phyloP scores from a whole-genome alignment of 768 basidiomycete genomes.

The Lactarius quietus region DNA sequence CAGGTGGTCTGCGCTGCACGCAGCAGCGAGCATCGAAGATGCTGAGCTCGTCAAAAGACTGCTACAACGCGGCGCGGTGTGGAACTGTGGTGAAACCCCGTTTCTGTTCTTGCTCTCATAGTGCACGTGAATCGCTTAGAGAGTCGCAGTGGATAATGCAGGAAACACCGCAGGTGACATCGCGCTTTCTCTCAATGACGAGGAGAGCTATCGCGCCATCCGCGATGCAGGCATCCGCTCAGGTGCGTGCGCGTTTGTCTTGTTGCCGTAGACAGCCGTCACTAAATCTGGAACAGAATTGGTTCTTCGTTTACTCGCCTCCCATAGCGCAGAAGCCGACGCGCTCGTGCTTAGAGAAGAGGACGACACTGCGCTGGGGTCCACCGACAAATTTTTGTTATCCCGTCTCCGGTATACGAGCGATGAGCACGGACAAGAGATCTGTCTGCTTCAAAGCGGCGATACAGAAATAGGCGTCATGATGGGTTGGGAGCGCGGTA shows the following conservation, averaged over 20 bases:
- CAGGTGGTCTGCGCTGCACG: conserved; percentile 83
- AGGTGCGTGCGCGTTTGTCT: conserved; percentile 47
- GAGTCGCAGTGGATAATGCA: conserved; percentile 63
- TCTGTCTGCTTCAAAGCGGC: conserved; percentile 66
- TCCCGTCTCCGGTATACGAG: conserved; percentile 64
- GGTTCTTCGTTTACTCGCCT: conserved; percentile 59
- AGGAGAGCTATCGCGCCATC: conserved; percentile 67
- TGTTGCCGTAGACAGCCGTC: background rate
- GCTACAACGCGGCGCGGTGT: conserved; percentile 79
- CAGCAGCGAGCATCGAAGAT: conserved; percentile 74
- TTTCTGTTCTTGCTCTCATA: conserved; percentile 28
- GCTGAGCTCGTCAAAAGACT: conserved; percentile 59
- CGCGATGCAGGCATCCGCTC: conserved; percentile 91
- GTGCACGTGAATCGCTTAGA: background rate
- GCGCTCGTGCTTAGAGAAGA: conserved; percentile 43
- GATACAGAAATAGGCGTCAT: conserved; percentile 90
- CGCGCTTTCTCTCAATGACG: conserved; percentile 80
- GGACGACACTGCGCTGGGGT: conserved; percentile 57
- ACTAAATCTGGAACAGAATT: conserved; percentile 47
- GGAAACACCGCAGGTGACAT: conserved; percentile 88
- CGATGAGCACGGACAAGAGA: conserved; percentile 75
- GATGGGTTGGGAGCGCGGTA: conserved; percentile 96
- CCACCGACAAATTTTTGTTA: conserved; percentile 64
- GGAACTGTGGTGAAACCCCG: conserved; percentile 71
- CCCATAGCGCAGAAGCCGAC: conserved; percentile 35